These are phyloP conservation scores for Angomonas desouzai DNA, from an alignment of 208 protist genomes.

Conservation along the genomic window DNA sequence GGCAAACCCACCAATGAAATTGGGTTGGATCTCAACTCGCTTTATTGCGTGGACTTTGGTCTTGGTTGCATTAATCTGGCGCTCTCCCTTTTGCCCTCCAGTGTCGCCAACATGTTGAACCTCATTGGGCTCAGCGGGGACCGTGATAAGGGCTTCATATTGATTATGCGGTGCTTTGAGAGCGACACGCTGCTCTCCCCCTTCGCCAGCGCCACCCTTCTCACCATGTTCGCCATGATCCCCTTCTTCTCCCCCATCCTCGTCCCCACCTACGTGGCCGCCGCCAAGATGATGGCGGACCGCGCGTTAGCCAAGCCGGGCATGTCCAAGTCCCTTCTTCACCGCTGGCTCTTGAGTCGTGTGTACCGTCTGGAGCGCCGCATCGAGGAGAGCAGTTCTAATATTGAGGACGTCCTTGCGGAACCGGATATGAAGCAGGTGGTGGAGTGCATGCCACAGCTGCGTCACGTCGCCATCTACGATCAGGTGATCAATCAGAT, in stretches of 20 bases:
- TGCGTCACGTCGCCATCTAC: constrained; percentile 51
- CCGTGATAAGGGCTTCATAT: constrained; percentile 31
- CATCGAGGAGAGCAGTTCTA: constrained; percentile 22
- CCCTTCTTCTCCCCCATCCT: constrained; percentile 33
- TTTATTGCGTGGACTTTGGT: constrained; percentile 47
- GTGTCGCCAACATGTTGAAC: constrained; percentile 29
- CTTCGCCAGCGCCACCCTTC: constrained; percentile 43
- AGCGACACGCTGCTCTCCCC: constrained; percentile 57
- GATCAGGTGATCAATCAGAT: constrained; percentile 50
- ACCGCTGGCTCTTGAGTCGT: constrained; percentile 55
- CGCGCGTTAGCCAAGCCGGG: constrained; percentile 19
- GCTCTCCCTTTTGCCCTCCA: constrained; percentile 40
- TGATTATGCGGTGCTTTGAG: constrained; percentile 37
- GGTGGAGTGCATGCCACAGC: constrained; percentile 42
- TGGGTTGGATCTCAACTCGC: constrained; percentile 50
- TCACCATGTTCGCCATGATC: constrained; percentile 38
- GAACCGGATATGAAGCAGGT: constrained; percentile 31
- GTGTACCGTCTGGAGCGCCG: constrained; percentile 38
- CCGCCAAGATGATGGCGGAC: constrained; percentile 21
- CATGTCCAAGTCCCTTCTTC: constrained; percentile 39
- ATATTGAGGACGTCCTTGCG: constrained; percentile 35
- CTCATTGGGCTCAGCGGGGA: constrained; percentile 49
- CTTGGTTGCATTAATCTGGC: constrained; percentile 41
- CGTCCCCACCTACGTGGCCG: constrained; percentile 20
- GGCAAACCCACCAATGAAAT: constrained; percentile 23